Base-by-base conservation (phyloP, 345 rosid species). In the Reutealis trisperma region DNA sequence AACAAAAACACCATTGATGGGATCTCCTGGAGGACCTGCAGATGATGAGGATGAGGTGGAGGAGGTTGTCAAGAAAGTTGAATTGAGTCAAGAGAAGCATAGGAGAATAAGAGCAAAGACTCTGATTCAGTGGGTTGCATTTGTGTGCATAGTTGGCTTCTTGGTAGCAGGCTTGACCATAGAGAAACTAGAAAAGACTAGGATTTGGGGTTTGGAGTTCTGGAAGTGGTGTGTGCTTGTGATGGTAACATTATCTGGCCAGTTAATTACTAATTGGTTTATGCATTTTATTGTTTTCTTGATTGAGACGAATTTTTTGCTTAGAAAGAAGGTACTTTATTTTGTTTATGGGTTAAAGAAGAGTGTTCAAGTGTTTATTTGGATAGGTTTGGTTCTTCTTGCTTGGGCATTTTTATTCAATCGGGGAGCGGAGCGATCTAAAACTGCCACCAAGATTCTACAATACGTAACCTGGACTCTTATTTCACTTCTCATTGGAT, bases 281-380 rank as follows among this genome's bases (percentile, higher is more conserved):
- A 88, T 93, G 94, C 91, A 81, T 77, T 66, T 94, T 0, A 77
- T 84, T 45, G 95, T 94, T 55, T 94, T 91, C 84, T 45, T 94
- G 80, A 94, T 93, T 19, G 98, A 93, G 84, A 85, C 66, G 63
- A 93, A 90, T 84, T 94, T 89, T 73, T 84, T 94, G 51, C 84
- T 94, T 1, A 77, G 77, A 74, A 94, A 88, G 81, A 94, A 91
- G 69, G 97, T 93, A 8, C 89, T 94, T 67, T 94, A 94, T 72
- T 94, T 94, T 76, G 98, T 94, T 63, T 91, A 93, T 73, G 98
- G 98, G n/a, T 85, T 94, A 83, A 94, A 91, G 87, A 86, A 90
- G 85, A 93, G 89, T 49, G 91, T 88, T 72, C 95, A 90, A 83
- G 95, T 88, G 70, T 89, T 90, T 77, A 84, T 89, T 63, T 94